phyloP scores from a whole-genome alignment of 306 rosid species.

The Quercus wislizeni region DNA sequence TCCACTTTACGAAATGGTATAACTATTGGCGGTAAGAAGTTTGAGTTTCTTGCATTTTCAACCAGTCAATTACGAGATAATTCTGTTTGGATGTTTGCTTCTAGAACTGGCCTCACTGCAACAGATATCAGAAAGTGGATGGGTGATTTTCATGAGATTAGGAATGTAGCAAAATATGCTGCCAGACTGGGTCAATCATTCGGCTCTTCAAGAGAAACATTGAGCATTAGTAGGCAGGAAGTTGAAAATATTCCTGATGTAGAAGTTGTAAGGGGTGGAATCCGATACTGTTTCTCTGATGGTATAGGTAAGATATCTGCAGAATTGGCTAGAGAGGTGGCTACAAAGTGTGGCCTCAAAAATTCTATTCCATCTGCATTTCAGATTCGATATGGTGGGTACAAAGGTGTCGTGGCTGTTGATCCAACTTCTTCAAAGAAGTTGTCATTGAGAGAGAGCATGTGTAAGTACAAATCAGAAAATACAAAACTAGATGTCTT shows the following conservation, averaged over 20 bases:
- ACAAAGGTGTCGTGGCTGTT: conserved; percentile 50
- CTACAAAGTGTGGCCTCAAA: conserved; percentile 30
- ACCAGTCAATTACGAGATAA: conserved; percentile 32
- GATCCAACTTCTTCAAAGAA: conserved; percentile 34
- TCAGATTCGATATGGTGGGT: conserved; percentile 45
- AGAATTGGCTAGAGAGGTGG: conserved; percentile 33
- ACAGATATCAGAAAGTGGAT: conserved; percentile 36
- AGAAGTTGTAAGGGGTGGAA: not conserved
- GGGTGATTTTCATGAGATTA: conserved; percentile 36
- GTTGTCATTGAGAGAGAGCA: conserved; percentile 40
- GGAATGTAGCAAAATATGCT: conserved; percentile 39
- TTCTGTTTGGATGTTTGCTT: conserved; percentile 50
- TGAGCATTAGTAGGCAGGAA: conserved; percentile 16
- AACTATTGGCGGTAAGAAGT: conserved; percentile 36
- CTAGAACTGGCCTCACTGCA: conserved; percentile 33
- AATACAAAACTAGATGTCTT: conserved; percentile 33
- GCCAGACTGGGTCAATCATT: conserved; percentile 45
- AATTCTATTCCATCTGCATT: conserved; percentile 39
- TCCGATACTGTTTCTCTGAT: conserved; percentile 38
- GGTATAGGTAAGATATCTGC: conserved; percentile 46
- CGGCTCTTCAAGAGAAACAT: conserved; percentile 35
- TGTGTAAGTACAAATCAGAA: conserved; percentile 33
- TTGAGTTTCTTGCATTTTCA: conserved; percentile 44
- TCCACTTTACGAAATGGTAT: conserved; percentile 35
- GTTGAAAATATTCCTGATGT: conserved; percentile 32